Conservation (phyloP, 352 stramenopile genomes). For the Globisporangium canariense region DNA sequence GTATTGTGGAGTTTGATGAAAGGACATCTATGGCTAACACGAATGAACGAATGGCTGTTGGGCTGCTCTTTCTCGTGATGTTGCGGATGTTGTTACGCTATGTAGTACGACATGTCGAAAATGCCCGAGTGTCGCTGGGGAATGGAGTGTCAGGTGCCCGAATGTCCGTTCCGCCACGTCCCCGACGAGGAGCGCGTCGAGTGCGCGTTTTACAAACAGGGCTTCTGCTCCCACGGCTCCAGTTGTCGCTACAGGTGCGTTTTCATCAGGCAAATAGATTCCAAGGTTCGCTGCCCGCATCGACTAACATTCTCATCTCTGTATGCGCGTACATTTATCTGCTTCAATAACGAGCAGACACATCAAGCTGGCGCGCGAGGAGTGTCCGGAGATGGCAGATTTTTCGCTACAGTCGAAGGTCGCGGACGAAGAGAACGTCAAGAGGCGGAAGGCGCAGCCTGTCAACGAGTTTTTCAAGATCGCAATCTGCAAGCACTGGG, state of each 20-base stretch:
- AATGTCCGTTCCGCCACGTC: conserved; percentile 97
- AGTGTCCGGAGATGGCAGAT: conserved; percentile 92
- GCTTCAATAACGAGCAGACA: conserved; percentile 52
- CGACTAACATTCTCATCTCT: too few species aligned
- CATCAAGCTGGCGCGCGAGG: conserved; percentile 90
- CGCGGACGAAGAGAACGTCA: conserved; percentile 88
- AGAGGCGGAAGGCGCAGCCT: conserved; percentile 81
- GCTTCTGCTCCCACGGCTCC: conserved; percentile 96
- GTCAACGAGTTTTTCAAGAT: conserved; percentile 98
- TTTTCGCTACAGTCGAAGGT: conserved; percentile 92
- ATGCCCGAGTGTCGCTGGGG: conserved; percentile 97
- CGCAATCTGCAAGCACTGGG: conserved; percentile 96
- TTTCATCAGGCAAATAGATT: neutral
- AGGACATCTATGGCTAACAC: neutral
- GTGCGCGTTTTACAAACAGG: conserved; percentile 97
- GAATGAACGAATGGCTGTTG: conserved; percentile 8
- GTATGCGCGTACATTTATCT: neutral
- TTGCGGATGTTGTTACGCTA: neutral
- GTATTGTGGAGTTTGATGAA: neutral
- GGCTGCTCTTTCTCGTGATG: neutral
- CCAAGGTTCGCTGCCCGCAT: too few species aligned
- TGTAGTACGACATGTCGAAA: conserved; percentile 93
- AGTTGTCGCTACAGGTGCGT: conserved; percentile 91
- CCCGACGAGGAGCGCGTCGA: conserved; percentile 94
- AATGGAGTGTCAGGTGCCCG: conserved; percentile 95